Conservation (phyloP, 495 filamentous ascomycete species). For the Glonium stellatum region DNA sequence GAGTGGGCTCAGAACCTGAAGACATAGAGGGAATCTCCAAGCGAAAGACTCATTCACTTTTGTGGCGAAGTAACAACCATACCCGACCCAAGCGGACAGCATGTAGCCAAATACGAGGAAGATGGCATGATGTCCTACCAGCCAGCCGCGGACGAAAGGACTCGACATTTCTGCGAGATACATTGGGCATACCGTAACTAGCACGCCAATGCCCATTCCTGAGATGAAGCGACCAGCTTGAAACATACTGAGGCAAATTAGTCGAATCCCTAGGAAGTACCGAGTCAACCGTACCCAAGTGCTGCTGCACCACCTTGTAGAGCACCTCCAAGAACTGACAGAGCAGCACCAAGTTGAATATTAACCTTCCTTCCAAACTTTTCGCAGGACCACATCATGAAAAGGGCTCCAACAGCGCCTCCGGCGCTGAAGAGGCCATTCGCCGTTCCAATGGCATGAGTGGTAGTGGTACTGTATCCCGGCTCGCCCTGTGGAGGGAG, state of each 20-base stretch:
- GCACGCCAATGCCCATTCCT: neutral
- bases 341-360: slow-evolving; percentile 1
- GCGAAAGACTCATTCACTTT: neutral
- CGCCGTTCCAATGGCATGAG: slow-evolving; percentile 16
- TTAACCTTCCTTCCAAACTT: slow-evolving; percentile 4
- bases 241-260: neutral
- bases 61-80: slow-evolving; percentile 5
- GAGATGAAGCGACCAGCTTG: neutral
- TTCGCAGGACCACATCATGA: slow-evolving; percentile 17
- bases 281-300: neutral
- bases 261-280: neutral
- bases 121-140: slow-evolving; percentile 7
- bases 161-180: slow-evolving; percentile 6
- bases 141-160: slow-evolving; percentile 2
- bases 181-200: slow-evolving; percentile 4
- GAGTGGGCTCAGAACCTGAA: neutral
- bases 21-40: slow-evolving; percentile 5
- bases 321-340: slow-evolving; percentile 5
- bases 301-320: slow-evolving; percentile 4
- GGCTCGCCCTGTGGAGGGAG: neutral
- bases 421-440: slow-evolving; percentile 22
- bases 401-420: slow-evolving; percentile 16
- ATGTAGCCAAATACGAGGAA: slow-evolving; percentile 7
- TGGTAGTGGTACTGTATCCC: slow-evolving; percentile 5
- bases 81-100: slow-evolving; percentile 3